phyloP scores from a whole-genome alignment of 441 rosid genomes.

The Populus hybrid region DNA sequence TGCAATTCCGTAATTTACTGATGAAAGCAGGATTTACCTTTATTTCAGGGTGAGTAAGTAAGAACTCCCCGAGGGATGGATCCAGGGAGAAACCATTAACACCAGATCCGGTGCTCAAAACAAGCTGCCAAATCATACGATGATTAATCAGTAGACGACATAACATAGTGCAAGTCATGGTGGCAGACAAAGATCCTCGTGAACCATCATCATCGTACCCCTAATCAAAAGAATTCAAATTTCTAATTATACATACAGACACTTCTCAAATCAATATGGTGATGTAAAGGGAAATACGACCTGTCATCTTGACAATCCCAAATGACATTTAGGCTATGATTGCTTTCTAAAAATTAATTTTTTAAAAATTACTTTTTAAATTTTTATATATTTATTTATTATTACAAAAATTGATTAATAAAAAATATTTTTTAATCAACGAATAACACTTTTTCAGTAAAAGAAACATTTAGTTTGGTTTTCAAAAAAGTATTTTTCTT shows the following conservation, averaged over 20 bases:
- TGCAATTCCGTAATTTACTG: neutral
- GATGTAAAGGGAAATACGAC: neutral
- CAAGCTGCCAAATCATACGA: conserved; percentile 55
- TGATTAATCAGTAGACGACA: conserved; percentile 2
- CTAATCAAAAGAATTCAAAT: neutral
- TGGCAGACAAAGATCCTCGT: neutral
- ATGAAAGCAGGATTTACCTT: conserved; percentile 45
- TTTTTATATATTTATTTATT: too few relatives aligned
- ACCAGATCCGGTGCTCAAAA: conserved; percentile 81
- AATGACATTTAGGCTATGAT: too few relatives aligned
- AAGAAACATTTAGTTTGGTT: too few relatives aligned
- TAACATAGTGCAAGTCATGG: neutral
- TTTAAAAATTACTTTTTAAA: too few relatives aligned
- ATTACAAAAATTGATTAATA: too few relatives aligned
- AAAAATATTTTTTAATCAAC: too few relatives aligned
- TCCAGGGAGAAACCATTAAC: conserved; percentile 93
- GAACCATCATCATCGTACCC: neutral
- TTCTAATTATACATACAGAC: neutral
- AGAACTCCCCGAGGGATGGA: conserved; percentile 96
- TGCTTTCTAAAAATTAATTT: too few relatives aligned
- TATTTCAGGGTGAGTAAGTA: conserved; percentile 84
- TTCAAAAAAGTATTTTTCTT: too few relatives aligned
- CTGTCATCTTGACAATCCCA: too few relatives aligned
- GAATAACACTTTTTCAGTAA: too few relatives aligned
- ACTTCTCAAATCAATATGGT: neutral